A percentile compares a stretch with the other conserved stretches of the same genome.
These are phyloP conservation scores for Mucor mucedo DNA, from an alignment of 371 early-diverging fungal species.

Conservation along the genomic window DNA sequence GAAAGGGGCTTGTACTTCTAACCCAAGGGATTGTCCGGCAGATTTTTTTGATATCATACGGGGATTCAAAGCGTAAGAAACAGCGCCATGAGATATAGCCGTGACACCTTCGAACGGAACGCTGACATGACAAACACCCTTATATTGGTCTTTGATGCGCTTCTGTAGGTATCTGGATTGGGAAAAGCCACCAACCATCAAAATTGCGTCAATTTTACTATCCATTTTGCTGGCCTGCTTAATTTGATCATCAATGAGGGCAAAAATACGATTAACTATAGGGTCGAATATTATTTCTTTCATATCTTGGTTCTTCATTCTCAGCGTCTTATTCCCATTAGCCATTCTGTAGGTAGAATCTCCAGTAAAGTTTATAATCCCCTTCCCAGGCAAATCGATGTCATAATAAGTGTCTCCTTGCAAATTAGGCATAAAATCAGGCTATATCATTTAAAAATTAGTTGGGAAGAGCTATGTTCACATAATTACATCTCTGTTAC, in stretches of 20 bases:
- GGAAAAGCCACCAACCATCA: slow-evolving; percentile 3
- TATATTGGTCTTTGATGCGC: slow-evolving; percentile 3
- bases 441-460: too few relatives aligned
- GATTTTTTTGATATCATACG: slow-evolving; percentile 18
- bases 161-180: slow-evolving; percentile 8
- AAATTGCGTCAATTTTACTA: background rate
- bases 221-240: slow-evolving; percentile 10
- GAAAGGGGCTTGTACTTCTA: background rate
- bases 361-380: too few relatives aligned
- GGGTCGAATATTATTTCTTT: background rate
- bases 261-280: background rate
- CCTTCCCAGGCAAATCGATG: too few relatives aligned
- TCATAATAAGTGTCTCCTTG: too few relatives aligned
- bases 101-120: slow-evolving; percentile 32
- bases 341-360: too few relatives aligned
- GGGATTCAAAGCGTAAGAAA: slow-evolving; percentile 44
- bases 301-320: background rate
- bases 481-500: too few relatives aligned
- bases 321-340: background rate
- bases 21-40: slow-evolving; percentile 24
- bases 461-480: too few relatives aligned
- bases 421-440: too few relatives aligned
- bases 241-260: slow-evolving; percentile 23
- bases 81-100: slow-evolving; percentile 35
- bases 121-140: slow-evolving; percentile 20